Evolutionary conservation across 2,329 filamentous ascomycete genomes (phyloP).

Genomic region (Coniosporium uncinatum): DNA sequence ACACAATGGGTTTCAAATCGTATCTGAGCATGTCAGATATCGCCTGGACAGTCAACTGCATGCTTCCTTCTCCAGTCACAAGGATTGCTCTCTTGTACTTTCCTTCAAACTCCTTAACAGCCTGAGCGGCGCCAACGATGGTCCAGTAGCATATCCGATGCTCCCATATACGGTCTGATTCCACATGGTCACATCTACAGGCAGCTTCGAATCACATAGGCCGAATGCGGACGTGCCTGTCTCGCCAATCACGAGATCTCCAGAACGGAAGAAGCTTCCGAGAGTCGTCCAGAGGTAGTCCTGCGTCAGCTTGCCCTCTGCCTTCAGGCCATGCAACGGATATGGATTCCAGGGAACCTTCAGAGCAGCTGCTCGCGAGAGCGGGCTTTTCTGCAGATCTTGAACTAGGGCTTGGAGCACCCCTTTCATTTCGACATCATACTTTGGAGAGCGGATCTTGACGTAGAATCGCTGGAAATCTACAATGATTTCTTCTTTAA

Average conservation of each 20-base stretch:
- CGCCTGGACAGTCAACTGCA: constrained; percentile 83
- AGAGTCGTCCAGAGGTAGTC: constrained; percentile 74
- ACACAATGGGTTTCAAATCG: constrained; percentile 66
- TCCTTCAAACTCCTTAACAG: constrained; percentile 57
- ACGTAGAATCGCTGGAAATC: constrained; percentile 74
- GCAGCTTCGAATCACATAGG: constrained; percentile 81
- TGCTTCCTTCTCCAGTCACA: constrained; percentile 85
- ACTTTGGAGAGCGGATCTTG: constrained; percentile 72
- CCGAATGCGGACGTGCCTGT: constrained; percentile 88
- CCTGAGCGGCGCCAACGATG: constrained; percentile 65
- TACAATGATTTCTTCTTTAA: constrained; percentile 72
- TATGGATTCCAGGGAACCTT: too few relatives aligned
- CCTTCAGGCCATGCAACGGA: too few relatives aligned
- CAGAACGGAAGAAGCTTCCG: constrained; percentile 63
- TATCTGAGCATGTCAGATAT: constrained; percentile 78
- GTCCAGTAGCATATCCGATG: constrained; percentile 60
- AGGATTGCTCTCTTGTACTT: constrained; percentile 60
- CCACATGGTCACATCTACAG: constrained; percentile 69
- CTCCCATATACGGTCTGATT: constrained; percentile 72
- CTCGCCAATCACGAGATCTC: constrained; percentile 80
- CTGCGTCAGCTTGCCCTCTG: too few relatives aligned
- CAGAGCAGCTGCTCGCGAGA: constrained; percentile 11
- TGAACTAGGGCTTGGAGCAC: constrained; percentile 70
- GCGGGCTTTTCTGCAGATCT: constrained; percentile 38
- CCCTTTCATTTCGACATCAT: constrained; percentile 72